Percentiles rank a stretch among this genome's conserved stretches.
Evolutionary conservation across 495 filamentous ascomycete species (phyloP).

Genomic region (Darksidea phi): DNA sequence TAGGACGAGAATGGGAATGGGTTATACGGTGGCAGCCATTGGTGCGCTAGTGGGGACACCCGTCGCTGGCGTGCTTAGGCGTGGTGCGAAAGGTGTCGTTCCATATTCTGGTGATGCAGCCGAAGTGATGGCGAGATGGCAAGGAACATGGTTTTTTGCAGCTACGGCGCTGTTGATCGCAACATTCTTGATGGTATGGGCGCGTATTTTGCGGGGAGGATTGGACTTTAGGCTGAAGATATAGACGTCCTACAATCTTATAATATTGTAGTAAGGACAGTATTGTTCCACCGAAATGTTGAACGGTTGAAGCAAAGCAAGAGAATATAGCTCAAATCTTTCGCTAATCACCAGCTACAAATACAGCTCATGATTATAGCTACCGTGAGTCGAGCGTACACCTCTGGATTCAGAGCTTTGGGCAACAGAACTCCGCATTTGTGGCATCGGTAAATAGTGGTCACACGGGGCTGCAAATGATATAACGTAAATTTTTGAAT

Average conservation of each 20-base stretch:
- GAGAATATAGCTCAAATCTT: too few species aligned
- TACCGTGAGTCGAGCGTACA: too few species aligned
- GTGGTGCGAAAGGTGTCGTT: background rate
- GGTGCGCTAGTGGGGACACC: conserved; percentile 13
- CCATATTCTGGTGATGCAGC: background rate
- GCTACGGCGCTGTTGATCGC: background rate
- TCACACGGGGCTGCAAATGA: too few species aligned
- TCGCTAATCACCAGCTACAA: too few species aligned
- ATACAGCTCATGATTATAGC: too few species aligned
- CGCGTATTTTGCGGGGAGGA: conserved; percentile 1
- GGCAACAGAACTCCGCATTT: too few species aligned
- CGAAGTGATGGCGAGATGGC: conserved; percentile 13
- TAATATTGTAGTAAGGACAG: too few species aligned
- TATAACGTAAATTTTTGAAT: too few species aligned
- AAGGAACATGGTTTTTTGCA: conserved; percentile 15
- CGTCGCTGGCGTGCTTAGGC: conserved; percentile 46
- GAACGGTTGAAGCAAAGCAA: too few species aligned
- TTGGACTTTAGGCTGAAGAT: conserved; percentile 10
- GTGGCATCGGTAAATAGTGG: too few species aligned
- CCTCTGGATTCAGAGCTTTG: too few species aligned
- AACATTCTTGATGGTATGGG: conserved; percentile 6
- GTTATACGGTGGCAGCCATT: conserved; percentile 15
- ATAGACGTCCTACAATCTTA: background rate
- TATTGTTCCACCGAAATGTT: too few species aligned
- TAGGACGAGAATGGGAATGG: conserved; percentile 21